Conservation (phyloP, 257 asterid species). For the Buddleja alternifolia region DNA sequence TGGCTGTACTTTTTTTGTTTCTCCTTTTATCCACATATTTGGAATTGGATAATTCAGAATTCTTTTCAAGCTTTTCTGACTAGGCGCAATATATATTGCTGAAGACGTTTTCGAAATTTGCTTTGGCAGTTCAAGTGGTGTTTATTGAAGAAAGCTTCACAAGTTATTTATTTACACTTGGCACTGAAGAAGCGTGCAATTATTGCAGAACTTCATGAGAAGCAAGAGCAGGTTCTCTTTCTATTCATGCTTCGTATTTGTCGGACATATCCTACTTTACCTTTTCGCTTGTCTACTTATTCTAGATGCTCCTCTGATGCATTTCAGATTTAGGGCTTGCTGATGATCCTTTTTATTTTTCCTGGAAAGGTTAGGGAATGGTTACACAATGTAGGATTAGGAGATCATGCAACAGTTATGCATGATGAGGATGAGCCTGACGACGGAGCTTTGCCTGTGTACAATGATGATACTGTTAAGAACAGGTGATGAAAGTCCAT, state of each 20-base stretch:
- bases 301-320: background rate
- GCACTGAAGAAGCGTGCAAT: slow-evolving; percentile 85
- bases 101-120: background rate
- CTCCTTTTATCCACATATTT: background rate
- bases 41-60: background rate
- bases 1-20: no score
- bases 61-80: background rate
- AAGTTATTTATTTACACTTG: slow-evolving; percentile 84
- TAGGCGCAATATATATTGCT: slow-evolving; percentile 1
- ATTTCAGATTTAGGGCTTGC: slow-evolving; percentile 3
- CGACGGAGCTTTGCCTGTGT: slow-evolving; percentile 74
- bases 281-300: slow-evolving; percentile 15
- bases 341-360: slow-evolving; percentile 27
- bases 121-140: slow-evolving; percentile 82
- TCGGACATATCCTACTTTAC: slow-evolving; percentile 23
- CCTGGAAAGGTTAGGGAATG: slow-evolving; percentile 80
- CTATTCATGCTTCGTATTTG: slow-evolving; percentile 30
- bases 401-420: slow-evolving; percentile 72
- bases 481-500: slow-evolving; percentile 53
- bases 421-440: slow-evolving; percentile 89
- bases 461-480: slow-evolving; percentile 56
- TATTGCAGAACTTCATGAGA: slow-evolving; percentile 86
- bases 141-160: slow-evolving; percentile 84
- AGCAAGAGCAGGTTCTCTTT: slow-evolving; percentile 89
- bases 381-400: slow-evolving; percentile 81